Base-by-base conservation (phyloP, 2,329 filamentous ascomycete species). In the Fusarium haematococcum region DNA sequence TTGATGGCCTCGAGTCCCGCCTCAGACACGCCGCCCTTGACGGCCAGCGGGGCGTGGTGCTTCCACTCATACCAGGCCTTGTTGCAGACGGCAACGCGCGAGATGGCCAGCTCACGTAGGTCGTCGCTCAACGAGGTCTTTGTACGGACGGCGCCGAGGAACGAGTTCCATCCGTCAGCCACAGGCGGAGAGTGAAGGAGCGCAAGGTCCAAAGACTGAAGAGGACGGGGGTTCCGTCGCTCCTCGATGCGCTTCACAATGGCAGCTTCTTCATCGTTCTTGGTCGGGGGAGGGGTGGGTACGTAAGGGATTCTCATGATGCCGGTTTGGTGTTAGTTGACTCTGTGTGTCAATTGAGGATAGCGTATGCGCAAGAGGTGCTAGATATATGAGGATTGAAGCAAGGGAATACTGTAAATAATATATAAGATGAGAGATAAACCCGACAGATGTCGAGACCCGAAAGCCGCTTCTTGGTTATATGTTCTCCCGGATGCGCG, bases 11-110 rank as follows among this genome's bases (percentile, higher is more conserved):
- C 84, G 76, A 92, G 83, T 9, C 85, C 87, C 18, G 84, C 86
- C 35, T 86, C 83, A 20, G 84, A 82, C 6, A 94, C 87, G 6
- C 91, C 91, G 0, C 88, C 91, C 23, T 84, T 84, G 10, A 86
- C 84, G 6, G 88, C 88, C 16, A 96, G 86, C 1, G 94, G 94
- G 18, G 91, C 91, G 80, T 97, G 95, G 64, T 94, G 90, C 39
- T 85, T 89, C 94, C 94, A 97, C 82, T 97, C 95, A 82, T 95
- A 97, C 91, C 93, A 94, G 2, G 95, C 95, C 20, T 88, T 83
- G 83, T 97, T 97, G 77, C 94, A 88, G 18, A 93, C 91, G 14
- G 95, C 95, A 16, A 97, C 93, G 58, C 94, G 89, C 78, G 91
- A 94, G 77, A 97, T 95, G 74, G 93, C 92, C 20, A 95, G 86